phyloP scores from a whole-genome alignment of 106 monocot species.

The Dioscorea zingiberensis region DNA sequence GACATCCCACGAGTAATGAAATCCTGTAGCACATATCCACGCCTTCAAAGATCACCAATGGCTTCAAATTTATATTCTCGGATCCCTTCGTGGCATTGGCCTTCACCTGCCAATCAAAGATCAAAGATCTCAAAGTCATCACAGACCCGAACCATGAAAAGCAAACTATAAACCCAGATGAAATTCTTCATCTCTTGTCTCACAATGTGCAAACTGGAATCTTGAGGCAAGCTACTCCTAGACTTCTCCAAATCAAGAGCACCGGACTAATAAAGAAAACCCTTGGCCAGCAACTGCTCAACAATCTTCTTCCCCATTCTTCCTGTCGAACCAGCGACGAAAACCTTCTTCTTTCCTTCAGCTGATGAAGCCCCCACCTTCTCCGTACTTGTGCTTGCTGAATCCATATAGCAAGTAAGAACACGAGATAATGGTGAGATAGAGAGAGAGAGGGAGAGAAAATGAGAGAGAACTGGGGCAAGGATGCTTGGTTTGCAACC shows the following conservation, averaged over 20 bases:
- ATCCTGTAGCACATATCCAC: slow-evolving; percentile 67
- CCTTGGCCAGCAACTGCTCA: slow-evolving; percentile 50
- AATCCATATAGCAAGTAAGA: too few species aligned
- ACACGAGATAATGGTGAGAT: too few species aligned
- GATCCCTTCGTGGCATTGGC: slow-evolving; percentile 45
- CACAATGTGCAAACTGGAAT: slow-evolving; percentile 50
- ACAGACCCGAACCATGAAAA: not conserved
- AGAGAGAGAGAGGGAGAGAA: not conserved
- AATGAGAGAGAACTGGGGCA: not conserved
- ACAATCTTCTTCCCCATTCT: slow-evolving; percentile 58
- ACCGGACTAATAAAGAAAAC: slow-evolving; percentile 52
- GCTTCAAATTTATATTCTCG: slow-evolving; percentile 43
- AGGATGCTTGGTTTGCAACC: not conserved
- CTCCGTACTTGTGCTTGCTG: too few species aligned
- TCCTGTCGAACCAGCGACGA: slow-evolving; percentile 73
- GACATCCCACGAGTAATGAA: slow-evolving; percentile 47
- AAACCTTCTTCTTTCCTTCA: too few species aligned
- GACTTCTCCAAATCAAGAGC: slow-evolving; percentile 51
- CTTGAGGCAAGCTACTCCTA: slow-evolving; percentile 27
- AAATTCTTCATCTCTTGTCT: not conserved
- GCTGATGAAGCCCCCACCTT: too few species aligned
- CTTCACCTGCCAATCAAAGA: slow-evolving; percentile 33
- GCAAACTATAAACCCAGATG: slow-evolving; percentile 2
- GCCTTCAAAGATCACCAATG: slow-evolving; percentile 54
- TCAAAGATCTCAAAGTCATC: not conserved